Evolutionary conservation across 2,329 filamentous ascomycete species (phyloP).

Genomic region (Dothistroma pini): DNA sequence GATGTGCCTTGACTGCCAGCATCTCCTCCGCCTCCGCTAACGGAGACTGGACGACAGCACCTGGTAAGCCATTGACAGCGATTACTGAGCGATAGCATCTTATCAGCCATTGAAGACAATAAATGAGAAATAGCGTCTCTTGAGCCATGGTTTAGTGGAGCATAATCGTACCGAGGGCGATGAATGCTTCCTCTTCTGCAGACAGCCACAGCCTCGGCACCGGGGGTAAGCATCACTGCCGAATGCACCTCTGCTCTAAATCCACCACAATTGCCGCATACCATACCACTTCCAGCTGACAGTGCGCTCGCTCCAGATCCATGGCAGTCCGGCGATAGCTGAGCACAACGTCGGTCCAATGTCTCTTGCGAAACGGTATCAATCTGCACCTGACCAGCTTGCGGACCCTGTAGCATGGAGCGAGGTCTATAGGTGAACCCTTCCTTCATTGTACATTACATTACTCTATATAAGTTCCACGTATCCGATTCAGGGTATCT

Average conservation of each 20-base stretch:
- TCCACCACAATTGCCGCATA: not conserved
- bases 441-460: constrained; percentile 11
- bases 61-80: no score
- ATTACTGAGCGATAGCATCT: no score
- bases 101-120: not conserved
- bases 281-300: not conserved
- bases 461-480: not conserved
- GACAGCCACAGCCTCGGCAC: not conserved
- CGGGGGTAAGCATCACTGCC: not conserved
- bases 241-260: not conserved
- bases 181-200: not conserved
- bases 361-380: no score
- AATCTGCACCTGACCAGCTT: no score
- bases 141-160: no score
- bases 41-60: no score
- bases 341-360: not conserved
- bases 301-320: not conserved
- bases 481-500: constrained; percentile 14
- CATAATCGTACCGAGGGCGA: not conserved
- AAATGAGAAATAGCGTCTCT: not conserved
- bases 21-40: no score
- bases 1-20: no score
- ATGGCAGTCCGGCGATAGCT: not conserved
- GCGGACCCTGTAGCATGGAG: not conserved
- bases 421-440: not conserved